Percentiles rank a stretch among this genome's conserved stretches.
phyloP scores from a whole-genome alignment of 1,284 basidiomycete genomes.

The Austroboletus novae-zelandiae region DNA sequence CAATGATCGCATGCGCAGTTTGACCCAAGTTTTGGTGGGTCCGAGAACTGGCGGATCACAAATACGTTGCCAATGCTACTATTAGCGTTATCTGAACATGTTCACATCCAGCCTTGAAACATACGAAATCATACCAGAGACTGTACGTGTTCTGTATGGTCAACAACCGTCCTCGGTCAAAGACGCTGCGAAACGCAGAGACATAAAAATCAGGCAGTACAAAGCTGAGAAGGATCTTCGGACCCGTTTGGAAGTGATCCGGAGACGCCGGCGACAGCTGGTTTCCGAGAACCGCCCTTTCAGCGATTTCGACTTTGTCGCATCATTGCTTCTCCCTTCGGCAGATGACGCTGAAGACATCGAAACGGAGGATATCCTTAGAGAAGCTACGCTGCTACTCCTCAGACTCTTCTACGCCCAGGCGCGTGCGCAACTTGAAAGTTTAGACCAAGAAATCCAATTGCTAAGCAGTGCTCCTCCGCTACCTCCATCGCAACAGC shows the following conservation, averaged over 20 bases:
- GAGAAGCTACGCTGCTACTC: conserved; percentile 67
- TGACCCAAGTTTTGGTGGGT: conserved; percentile 64
- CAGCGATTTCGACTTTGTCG: conserved; percentile 59
- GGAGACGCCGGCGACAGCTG: conserved; percentile 48
- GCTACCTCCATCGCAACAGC: conserved; percentile 23
- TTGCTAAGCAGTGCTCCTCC: conserved; percentile 60
- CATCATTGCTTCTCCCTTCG: conserved; percentile 51
- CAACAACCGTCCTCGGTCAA: conserved; percentile 45
- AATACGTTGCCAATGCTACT: conserved; percentile 19
- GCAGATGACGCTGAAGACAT: conserved; percentile 55
- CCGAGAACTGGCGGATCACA: conserved; percentile 2
- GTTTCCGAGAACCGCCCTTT: conserved; percentile 35
- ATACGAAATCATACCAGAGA: conserved; percentile 67
- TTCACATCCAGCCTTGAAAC: conserved; percentile 62
- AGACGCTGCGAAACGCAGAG: conserved; percentile 71
- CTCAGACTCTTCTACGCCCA: conserved; percentile 74
- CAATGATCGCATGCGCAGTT: conserved; percentile 54
- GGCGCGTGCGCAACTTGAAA: conserved; percentile 66
- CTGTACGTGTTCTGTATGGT: conserved; percentile 56
- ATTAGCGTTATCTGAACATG: conserved; percentile 53
- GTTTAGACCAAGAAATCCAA: conserved; percentile 72
- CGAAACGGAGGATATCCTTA: conserved; percentile 61
- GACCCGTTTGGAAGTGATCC: conserved; percentile 58
- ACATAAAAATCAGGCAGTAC: conserved; percentile 87
- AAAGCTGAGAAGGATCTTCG: conserved; percentile 80